Conservation (phyloP, 352 stramenopile species). For the Phytophthora kernoviae region DNA sequence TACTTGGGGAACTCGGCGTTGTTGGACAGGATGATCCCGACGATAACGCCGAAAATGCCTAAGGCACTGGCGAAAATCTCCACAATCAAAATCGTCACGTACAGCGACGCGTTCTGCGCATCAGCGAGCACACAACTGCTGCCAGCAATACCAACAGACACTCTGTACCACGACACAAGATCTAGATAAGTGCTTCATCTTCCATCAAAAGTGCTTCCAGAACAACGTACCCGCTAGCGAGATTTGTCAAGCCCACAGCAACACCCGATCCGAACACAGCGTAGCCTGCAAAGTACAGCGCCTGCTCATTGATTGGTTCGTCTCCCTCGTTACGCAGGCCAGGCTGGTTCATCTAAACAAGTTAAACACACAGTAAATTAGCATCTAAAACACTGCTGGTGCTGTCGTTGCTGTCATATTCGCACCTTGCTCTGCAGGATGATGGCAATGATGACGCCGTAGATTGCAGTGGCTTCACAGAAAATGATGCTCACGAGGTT, state of each 20-base stretch:
- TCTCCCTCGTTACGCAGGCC: constrained; percentile 61
- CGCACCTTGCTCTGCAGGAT: constrained; percentile 97
- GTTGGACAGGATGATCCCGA: constrained; percentile 99
- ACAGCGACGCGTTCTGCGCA: constrained; percentile 97
- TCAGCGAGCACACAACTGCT: constrained; percentile 98
- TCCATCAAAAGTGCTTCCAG: background rate
- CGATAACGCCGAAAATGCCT: constrained; percentile 99
- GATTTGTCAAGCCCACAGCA: constrained; percentile 98
- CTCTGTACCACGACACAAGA: constrained; percentile 46
- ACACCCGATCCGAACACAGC: constrained; percentile 97
- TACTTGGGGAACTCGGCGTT: constrained; percentile 94
- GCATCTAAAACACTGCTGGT: background rate
- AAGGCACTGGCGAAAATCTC: constrained; percentile 99
- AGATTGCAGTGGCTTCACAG: constrained; percentile 99
- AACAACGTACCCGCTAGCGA: constrained; percentile 88
- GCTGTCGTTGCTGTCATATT: too few species aligned
- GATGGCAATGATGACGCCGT: constrained; percentile 99
- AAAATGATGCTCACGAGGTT: constrained; percentile 99
- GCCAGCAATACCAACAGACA: constrained; percentile 98
- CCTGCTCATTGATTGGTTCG: constrained; percentile 71
- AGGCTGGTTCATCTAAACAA: constrained; percentile 75
- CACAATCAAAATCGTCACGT: constrained; percentile 99
- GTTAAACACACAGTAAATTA: constrained; percentile 5
- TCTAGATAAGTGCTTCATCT: constrained; percentile 11
- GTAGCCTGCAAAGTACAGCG: constrained; percentile 97